Conservation (phyloP, 305 asterid genomes). For the Rubia peregrina region DNA sequence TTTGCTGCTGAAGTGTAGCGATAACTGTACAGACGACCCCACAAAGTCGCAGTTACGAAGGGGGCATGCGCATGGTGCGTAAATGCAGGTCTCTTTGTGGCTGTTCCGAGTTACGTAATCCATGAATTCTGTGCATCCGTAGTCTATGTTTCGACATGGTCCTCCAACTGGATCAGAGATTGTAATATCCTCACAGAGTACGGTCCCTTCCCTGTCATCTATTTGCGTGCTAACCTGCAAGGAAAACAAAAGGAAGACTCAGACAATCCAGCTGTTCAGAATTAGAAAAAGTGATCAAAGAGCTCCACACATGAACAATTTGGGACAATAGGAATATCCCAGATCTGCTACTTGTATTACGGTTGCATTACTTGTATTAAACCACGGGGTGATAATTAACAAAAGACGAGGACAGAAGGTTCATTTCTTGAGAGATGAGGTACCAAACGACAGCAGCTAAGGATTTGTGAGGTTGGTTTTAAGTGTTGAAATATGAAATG, state of each 20-base stretch:
- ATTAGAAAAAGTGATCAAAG: background rate
- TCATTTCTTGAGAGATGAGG: background rate
- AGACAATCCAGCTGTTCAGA: background rate
- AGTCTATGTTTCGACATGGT: conserved; percentile 64
- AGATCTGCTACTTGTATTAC: background rate
- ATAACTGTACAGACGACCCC: conserved; percentile 56
- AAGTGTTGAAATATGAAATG: background rate
- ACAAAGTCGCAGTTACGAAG: conserved; percentile 49
- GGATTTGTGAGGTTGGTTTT: background rate
- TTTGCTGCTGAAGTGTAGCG: conserved; percentile 65
- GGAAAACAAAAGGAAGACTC: conserved; percentile 8
- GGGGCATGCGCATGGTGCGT: conserved; percentile 83
- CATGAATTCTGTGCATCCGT: conserved; percentile 57
- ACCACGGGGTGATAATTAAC: background rate
- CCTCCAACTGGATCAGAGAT: conserved; percentile 45
- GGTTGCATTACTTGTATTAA: background rate
- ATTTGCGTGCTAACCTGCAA: conserved; percentile 50
- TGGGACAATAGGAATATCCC: background rate
- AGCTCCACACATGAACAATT: background rate
- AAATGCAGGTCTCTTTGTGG: conserved; percentile 61
- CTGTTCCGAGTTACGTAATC: conserved; percentile 45
- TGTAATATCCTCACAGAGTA: conserved; percentile 48
- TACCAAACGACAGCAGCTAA: background rate
- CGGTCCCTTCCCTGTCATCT: conserved; percentile 35
- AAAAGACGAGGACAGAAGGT: too few relatives aligned